Evolutionary conservation across 1,284 basidiomycete species (phyloP).

Genomic region (Puccinia brachypodii): DNA sequence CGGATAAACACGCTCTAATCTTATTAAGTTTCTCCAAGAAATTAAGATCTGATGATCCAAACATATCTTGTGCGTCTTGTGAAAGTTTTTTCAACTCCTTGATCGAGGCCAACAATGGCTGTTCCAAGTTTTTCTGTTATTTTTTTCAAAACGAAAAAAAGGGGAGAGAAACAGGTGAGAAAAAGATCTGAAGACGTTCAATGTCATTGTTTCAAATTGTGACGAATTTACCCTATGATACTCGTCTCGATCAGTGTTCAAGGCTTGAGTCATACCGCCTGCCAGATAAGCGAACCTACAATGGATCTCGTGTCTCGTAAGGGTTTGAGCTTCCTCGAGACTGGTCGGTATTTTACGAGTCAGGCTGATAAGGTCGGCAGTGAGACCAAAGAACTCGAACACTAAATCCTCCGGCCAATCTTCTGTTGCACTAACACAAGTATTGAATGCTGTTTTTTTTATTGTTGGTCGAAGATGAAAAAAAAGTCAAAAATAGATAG

Average conservation of each 20-base stretch:
- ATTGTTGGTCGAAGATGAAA: neutral
- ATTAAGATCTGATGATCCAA: neutral
- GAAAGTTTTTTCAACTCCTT: constrained; percentile 22
- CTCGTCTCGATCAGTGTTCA: constrained; percentile 11
- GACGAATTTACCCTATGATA: constrained; percentile 11
- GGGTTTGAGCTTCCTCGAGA: constrained; percentile 20
- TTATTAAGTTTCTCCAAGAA: constrained; percentile 11
- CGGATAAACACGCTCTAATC: constrained; percentile 45
- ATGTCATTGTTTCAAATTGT: neutral
- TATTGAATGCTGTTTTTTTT: constrained; percentile 37
- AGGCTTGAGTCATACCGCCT: constrained; percentile 24
- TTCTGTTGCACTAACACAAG: constrained; percentile 33
- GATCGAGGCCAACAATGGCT: constrained; percentile 22
- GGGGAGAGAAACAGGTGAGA: neutral
- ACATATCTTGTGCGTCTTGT: constrained; percentile 20
- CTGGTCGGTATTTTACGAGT: constrained; percentile 44
- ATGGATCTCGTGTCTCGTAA: constrained; percentile 44
- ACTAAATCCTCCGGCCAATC: constrained; percentile 32
- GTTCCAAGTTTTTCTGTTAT: constrained; percentile 21
- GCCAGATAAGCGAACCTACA: constrained; percentile 43
- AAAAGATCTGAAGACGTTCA: neutral
- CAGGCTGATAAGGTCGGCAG: constrained; percentile 34
- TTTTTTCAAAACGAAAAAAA: neutral
- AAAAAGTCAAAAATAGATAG: neutral
- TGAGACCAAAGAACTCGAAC: constrained; percentile 45